Base-by-base conservation (phyloP, 306 rosid genomes). In the Sesbania bispinosa region DNA sequence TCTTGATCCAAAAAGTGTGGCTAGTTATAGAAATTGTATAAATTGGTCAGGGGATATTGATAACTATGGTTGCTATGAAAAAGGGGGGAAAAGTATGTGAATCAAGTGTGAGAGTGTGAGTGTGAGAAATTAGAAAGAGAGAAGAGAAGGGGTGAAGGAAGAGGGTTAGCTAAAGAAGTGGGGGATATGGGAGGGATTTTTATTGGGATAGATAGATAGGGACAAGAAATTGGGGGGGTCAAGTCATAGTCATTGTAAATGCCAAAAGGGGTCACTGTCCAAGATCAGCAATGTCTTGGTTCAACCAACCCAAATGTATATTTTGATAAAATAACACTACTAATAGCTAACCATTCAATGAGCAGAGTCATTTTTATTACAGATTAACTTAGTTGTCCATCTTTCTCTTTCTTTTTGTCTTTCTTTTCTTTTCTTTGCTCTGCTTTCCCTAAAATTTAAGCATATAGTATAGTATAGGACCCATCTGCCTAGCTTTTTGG, bases 201-300 rank as follows among this genome's bases (percentile, higher is more conserved):
- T 35, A 67, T 67, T 67, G 45, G 62, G n/a, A n/a, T n/a, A n/a
- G 2, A 23, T 30, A 32, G 59, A 54, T 24, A 35, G 16, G 11
- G 70, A 23, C 71, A 60, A 36, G 70, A 8, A 21, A 13, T 11
- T 10, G 15, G 77, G 47, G 36, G 70, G 61, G 45, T 74, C 45
- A 27, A 14, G 73, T 35, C 62, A 23, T 5, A 1, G 63, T 46
- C 63, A 68, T 6, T 7, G 33, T 15, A 39, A 47, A 57, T 68
- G 69, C 6, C 75, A 75, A 55, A 43, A 18, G 16, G 24, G 59
- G 67, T 77, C 81, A 29, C 18, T 59, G 39, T 33, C 54, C 3
- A 6, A 7, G 15, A 67, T 35, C 10, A 19, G 1, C 43, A 10
- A 18, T 77, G 81, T 77, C 81, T 47, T 9, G 81, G 76, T 77